Base-by-base conservation (phyloP, 2,329 filamentous ascomycete species). In the Claviceps monticola region DNA sequence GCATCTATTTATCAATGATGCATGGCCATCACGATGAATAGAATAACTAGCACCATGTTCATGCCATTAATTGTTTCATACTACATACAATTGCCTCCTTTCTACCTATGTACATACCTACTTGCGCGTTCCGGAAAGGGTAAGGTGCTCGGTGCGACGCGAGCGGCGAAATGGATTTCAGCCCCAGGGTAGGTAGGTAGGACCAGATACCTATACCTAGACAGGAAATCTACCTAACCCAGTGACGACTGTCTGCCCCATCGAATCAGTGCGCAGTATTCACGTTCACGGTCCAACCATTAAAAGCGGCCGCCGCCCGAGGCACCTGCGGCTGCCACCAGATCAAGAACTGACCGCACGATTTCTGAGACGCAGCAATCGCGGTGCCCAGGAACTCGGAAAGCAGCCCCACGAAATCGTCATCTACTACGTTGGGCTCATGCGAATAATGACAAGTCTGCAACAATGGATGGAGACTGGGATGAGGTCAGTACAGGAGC, bases 381-480 rank as follows among this genome's bases (percentile, higher is more conserved):
- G 52, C 49, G 41, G 46, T 53, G 54, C 54, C 46, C 53, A 23
- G 29, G 23, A 21, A 23, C 21, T 49, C 51, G 51, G 49, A 52
- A 42, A 47, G 14, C 8, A 43, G 29, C 11, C 19, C 41, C 36
- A 13, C 34, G 51, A 53, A 45, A 46, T 46, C 21, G 46, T 50
- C 50, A 29, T 56, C 55, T 37, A 29, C 36, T 50, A 51, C 60
- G 60, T 56, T 62, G 68, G 70, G 66, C 55, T 60, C 59, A 58
- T 56, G 54, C 56, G 56, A 63, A 67, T 58, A 61, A 69, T 68
- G 64, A 62, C 59, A 59, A 68, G 59, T 56, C 61, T 59, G 65
- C 58, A 62, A 72, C 68, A 63, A 83, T 83, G 80, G 80, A 83
- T 68, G 77, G 74, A 67, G 80, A 83, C 68, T 83, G 80, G 80